phyloP scores from a whole-genome alignment of 2,329 filamentous ascomycete genomes.

The Fusarium mangiferae region DNA sequence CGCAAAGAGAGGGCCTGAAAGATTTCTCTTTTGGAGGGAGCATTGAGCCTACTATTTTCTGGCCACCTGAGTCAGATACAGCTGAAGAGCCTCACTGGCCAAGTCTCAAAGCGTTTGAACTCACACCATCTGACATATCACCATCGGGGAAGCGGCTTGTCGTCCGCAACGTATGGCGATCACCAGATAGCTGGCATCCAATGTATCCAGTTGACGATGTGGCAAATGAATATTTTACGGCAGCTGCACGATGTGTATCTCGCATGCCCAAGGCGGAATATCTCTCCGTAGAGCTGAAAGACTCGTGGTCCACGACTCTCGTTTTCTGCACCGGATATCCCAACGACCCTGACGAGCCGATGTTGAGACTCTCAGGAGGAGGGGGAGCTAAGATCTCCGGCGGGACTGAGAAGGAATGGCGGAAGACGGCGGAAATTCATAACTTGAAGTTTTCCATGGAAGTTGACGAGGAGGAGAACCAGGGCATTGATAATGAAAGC shows the following conservation, averaged over 20 bases:
- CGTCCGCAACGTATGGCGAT: fast-evolving
- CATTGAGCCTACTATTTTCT: not conserved
- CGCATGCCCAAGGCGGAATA: not conserved
- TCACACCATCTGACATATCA: not conserved
- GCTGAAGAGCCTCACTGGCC: not conserved
- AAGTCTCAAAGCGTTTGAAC: not conserved
- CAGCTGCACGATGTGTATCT: not conserved
- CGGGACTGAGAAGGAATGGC: not conserved
- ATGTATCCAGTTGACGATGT: not conserved
- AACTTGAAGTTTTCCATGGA: not conserved
- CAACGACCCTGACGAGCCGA: not conserved
- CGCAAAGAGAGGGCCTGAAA: not conserved
- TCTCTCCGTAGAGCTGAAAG: not conserved
- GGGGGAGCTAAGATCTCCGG: not conserved
- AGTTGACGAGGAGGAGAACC: not conserved
- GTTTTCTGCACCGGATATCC: not conserved
- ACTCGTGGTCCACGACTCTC: not conserved
- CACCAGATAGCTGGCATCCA: not conserved
- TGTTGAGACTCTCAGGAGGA: not conserved
- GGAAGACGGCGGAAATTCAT: not conserved
- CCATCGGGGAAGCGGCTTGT: not conserved
- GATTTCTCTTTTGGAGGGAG: not conserved
- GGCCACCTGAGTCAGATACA: not conserved
- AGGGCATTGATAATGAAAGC: not conserved
- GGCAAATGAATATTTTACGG: not conserved